Conservation (phyloP, 352 stramenopile genomes). For the Globisporangium mamillatum region DNA sequence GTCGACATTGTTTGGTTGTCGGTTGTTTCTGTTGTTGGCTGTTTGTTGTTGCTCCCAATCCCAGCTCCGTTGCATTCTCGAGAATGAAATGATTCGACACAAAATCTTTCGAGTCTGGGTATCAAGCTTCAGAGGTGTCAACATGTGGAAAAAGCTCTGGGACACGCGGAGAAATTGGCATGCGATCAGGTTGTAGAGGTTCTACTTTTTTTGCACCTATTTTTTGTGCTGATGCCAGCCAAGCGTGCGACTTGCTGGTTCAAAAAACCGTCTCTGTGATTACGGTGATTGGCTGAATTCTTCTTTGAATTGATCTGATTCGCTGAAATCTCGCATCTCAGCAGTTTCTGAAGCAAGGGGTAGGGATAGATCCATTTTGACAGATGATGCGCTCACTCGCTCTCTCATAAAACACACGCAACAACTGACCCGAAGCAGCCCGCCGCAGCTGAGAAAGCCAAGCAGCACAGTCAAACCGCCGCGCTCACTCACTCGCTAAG, state of each 20-base stretch:
- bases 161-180: background rate
- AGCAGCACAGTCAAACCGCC: background rate
- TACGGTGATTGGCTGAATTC: background rate
- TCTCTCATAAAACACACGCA: background rate
- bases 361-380: background rate
- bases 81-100: background rate
- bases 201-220: background rate
- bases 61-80: background rate
- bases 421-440: background rate
- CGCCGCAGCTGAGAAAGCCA: background rate
- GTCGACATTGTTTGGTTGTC: constrained; percentile 1
- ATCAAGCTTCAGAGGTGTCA: background rate
- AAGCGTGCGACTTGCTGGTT: background rate
- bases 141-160: background rate
- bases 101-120: constrained; percentile 3
- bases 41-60: background rate
- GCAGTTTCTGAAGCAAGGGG: constrained; percentile 12
- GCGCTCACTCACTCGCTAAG: background rate
- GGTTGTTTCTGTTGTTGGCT: constrained; percentile 1
- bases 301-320: background rate
- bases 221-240: background rate
- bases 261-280: background rate
- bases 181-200: background rate
- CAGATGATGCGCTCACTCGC: background rate
- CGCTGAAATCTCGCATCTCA: background rate